Base-by-base conservation (phyloP, 202 grass and related monocot genomes). In the Setaria italica region DNA sequence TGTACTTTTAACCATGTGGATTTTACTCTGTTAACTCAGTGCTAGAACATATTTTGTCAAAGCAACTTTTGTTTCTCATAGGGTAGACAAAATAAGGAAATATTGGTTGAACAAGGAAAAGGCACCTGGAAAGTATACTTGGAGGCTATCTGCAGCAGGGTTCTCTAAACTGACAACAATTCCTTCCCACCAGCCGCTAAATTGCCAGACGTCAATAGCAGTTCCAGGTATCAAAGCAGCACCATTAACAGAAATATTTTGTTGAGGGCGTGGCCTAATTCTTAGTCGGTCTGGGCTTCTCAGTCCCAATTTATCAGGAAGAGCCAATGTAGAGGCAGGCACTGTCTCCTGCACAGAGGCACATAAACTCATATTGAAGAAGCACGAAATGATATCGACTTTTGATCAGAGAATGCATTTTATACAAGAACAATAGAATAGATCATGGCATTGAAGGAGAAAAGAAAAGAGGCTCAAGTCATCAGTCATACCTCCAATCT, bases 141-240 rank as follows among this genome's bases (percentile, higher is more conserved):
- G 90, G 77, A 89, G 78, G 69, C 67, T 89, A 90, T 92, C 85
- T 62, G 80, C 74, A 53, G 77, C 74, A 87, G 54, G 73, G 43
- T 77, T 86, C 76, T 80, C 84, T 54, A 69, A 25, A 71, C 88
- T 80, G 62, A 91, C 76, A 70, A 94, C 77, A 90, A 97, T 46
- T 34, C 93, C 97, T 84, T 99, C 97, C 97, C 97, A 99, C 97
- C 97, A 99, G 62, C 93, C 97, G 35, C 92, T 93, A 87, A 82
- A 92, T 81, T 91, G 90, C 90, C 94, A 94, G 32, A 89, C 81
- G 68, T 99, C 97, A 82, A 99, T 83, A 20, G 92, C 87, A 80
- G 85, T 94, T 85, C 97, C 97, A 79, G 83, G 84, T 80, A 87
- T 65, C 81, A 94, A 69, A 83, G 74, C 25, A 74, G 50, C 53